Conservation (phyloP, 1,139 yeast species). For the Debaryomycetaceae sp. region DNA sequence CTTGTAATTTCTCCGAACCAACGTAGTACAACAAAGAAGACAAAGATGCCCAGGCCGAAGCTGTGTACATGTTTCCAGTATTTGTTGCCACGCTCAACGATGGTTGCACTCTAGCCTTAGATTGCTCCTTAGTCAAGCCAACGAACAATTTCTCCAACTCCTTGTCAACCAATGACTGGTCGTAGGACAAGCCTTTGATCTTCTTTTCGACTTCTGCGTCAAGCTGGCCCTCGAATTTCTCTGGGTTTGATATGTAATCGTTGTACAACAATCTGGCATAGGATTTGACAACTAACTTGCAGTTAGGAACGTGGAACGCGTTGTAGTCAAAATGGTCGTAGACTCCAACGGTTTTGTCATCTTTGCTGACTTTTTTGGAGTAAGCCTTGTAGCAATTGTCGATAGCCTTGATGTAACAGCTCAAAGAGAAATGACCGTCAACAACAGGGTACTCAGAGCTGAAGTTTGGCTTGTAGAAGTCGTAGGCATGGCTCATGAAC, state of each 20-base stretch:
- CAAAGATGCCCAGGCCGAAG: conserved; percentile 85
- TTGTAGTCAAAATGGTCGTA: conserved; percentile 81
- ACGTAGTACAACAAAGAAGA: conserved; percentile 76
- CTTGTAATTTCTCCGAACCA: conserved; percentile 69
- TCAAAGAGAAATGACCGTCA: conserved; percentile 93
- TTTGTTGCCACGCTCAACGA: conserved; percentile 88
- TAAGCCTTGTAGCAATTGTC: conserved; percentile 83
- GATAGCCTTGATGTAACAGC: conserved; percentile 92
- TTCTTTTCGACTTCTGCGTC: conserved; percentile 55
- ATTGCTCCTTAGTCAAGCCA: conserved; percentile 68
- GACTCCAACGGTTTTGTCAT: conserved; percentile 58
- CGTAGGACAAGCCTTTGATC: conserved; percentile 63
- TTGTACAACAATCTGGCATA: conserved; percentile 90
- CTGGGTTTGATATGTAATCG: conserved; percentile 74
- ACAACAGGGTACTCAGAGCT: conserved; percentile 96
- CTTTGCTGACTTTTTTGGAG: conserved; percentile 72
- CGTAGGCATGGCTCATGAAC: conserved; percentile 94
- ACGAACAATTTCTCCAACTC: conserved; percentile 82
- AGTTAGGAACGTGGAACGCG: conserved; percentile 98
- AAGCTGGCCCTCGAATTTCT: conserved; percentile 46
- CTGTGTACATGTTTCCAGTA: conserved; percentile 98
- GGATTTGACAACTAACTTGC: conserved; percentile 90
- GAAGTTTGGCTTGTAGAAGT: conserved; percentile 97
- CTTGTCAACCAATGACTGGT: conserved; percentile 76
- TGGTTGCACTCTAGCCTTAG: conserved; percentile 71